Evolutionary conservation across 2,329 filamentous ascomycete genomes (phyloP).

Genomic region (Claviceps sp.): DNA sequence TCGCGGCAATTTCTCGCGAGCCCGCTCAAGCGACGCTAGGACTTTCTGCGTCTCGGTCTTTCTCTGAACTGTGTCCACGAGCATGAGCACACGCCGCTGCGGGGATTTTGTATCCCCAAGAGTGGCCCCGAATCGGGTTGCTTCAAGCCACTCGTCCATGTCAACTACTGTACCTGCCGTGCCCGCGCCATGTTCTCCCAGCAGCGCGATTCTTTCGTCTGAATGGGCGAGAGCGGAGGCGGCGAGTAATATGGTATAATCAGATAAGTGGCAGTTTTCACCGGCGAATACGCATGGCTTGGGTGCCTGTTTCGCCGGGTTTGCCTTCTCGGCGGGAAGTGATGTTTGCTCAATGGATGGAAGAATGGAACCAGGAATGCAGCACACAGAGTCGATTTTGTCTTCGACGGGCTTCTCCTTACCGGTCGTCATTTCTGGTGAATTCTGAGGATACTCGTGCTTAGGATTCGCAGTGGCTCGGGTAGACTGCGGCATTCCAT

Average conservation of each 20-base stretch:
- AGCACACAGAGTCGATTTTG: background rate
- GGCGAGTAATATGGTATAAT: conserved; percentile 26
- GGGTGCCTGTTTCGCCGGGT: background rate
- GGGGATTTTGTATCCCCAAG: background rate
- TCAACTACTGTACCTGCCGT: conserved; percentile 21
- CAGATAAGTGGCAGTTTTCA: conserved; percentile 24
- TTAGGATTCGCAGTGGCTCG: background rate
- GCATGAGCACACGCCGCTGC: conserved; percentile 10
- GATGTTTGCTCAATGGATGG: background rate
- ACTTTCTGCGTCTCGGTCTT: conserved; percentile 19
- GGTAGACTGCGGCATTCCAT: background rate
- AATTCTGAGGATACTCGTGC: background rate
- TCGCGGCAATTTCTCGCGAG: conserved; percentile 14
- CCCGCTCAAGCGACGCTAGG: conserved; percentile 19
- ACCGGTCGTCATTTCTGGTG: background rate
- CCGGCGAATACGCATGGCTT: conserved; percentile 20
- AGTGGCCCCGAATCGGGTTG: conserved; percentile 2
- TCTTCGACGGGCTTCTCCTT: background rate
- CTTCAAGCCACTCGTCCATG: conserved; percentile 20
- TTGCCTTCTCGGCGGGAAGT: background rate
- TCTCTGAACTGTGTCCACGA: conserved; percentile 28
- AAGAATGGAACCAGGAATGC: background rate
- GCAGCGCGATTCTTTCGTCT: conserved; percentile 23
- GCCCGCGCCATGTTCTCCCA: conserved; percentile 30
- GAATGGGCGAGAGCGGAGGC: conserved; percentile 25